Conservation (phyloP, 1,139 yeast genomes). For the Yamadazyma conglobata region DNA sequence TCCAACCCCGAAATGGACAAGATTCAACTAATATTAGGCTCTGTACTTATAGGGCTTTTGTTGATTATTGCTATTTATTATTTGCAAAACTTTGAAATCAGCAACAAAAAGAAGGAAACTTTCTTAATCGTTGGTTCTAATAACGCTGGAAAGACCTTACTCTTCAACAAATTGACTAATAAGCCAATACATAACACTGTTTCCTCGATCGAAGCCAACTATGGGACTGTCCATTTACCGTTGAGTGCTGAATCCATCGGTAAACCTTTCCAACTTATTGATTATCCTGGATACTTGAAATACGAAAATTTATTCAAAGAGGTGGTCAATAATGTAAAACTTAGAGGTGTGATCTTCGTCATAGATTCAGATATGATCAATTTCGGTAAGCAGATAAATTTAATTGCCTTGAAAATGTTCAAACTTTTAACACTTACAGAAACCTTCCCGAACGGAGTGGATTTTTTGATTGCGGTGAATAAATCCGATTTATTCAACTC, state of each 20-base stretch:
- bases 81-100: slow-evolving; percentile 22
- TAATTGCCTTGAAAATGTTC: slow-evolving; percentile 53
- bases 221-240: slow-evolving; percentile 30
- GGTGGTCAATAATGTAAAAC: slow-evolving; percentile 37
- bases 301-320: slow-evolving; percentile 50
- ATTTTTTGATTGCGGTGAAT: slow-evolving; percentile 73
- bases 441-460: slow-evolving; percentile 59
- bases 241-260: slow-evolving; percentile 30
- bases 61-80: slow-evolving; percentile 22
- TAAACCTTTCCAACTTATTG: slow-evolving; percentile 51
- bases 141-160: slow-evolving; percentile 71
- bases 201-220: slow-evolving; percentile 43
- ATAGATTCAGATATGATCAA: slow-evolving; percentile 47
- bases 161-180: slow-evolving; percentile 39
- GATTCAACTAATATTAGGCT: slow-evolving; percentile 21
- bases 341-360: slow-evolving; percentile 67
- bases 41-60: slow-evolving; percentile 23
- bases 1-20: slow-evolving; percentile 31
- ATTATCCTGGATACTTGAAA: slow-evolving; percentile 84
- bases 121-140: slow-evolving; percentile 72
- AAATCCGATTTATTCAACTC: slow-evolving; percentile 83
- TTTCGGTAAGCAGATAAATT: slow-evolving; percentile 12
- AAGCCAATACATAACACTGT: slow-evolving; percentile 28
- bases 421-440: slow-evolving; percentile 58
- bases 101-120: slow-evolving; percentile 40